These are phyloP conservation scores for Puccinia polysora DNA, from an alignment of 1,284 basidiomycete genomes.

Conservation along the genomic window DNA sequence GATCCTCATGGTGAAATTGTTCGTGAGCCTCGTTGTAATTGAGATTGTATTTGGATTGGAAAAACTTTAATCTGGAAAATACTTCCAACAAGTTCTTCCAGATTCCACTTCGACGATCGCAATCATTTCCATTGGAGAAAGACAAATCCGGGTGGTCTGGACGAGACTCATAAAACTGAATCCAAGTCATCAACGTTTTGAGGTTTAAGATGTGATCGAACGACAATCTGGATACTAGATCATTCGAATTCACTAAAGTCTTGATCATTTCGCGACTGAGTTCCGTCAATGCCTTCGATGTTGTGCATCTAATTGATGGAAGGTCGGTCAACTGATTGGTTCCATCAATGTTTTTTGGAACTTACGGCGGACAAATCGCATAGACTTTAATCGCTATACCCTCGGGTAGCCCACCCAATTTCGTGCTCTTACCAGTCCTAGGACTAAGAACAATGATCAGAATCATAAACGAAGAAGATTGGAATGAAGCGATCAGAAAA, in stretches of 20 bases:
- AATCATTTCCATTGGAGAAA: neutral
- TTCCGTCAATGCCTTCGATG: conserved; percentile 1
- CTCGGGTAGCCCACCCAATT: conserved; percentile 14
- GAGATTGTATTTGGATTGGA: too few relatives aligned
- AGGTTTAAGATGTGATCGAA: conserved; percentile 64
- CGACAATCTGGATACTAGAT: conserved; percentile 71
- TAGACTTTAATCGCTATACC: conserved; percentile 20
- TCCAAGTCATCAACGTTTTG: conserved; percentile 27
- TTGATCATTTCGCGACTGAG: conserved; percentile 56
- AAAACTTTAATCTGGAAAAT: neutral
- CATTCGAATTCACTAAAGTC: conserved; percentile 74
- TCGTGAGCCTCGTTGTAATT: too few relatives aligned
- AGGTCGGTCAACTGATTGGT: conserved; percentile 59
- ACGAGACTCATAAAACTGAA: conserved; percentile 5
- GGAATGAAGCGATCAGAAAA: too few relatives aligned
- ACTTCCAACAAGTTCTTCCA: conserved; percentile 13
- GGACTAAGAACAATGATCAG: too few relatives aligned
- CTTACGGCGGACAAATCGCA: conserved; percentile 33
- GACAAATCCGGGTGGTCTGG: neutral
- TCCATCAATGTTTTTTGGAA: conserved; percentile 33
- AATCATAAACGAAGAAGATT: too few relatives aligned
- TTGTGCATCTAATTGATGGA: neutral
- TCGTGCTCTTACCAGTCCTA: conserved; percentile 6
- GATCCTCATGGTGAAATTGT: neutral
- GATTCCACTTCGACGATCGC: neutral